Base-by-base conservation (phyloP, 2,329 filamentous ascomycete species). In the Sporothrix curviconia region DNA sequence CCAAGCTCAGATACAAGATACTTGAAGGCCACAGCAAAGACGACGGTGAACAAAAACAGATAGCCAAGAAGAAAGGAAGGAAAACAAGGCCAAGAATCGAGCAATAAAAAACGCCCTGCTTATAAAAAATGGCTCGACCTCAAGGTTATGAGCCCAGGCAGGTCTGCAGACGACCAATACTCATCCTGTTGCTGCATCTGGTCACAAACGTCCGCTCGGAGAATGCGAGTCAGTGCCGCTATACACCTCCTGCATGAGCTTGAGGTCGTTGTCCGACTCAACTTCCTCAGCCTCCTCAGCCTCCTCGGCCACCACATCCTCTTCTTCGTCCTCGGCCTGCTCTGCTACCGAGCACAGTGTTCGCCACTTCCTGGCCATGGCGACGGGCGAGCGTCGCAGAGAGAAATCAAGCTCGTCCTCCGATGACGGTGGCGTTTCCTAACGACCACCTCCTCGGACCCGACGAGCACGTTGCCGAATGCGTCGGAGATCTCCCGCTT, bases 391-490 rank as follows among this genome's bases (percentile, higher is more conserved):
- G 11, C 17, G 17, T 14, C 51, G 17, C 11, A 39, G 37, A 7
- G 39, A 34, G 9, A 17, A 7, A 14, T 37, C 52, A 19, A 19
- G 12, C 6, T 9, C 43, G n/a, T 49, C 49, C 14, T 51, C 49
- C 22, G 34, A 9, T 39, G 28, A 19, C 32, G 49, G 22, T 15
- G 34, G 49, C 39, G 28, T 14, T 12, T 34, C 36, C 61, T 62
- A 62, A 19, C 52, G 58, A 46, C 46, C 47, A 37, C 25, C n/a
- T 4, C 59, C 60, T 58, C 54, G 25, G 53, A 30, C 32, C 52
- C 15, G 14, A 83, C 81, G 77, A 83, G 78, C 52, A 83, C 72
- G 64, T 78, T 82, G 60, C 76, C 73, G 67, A 84, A 83, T 28
- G 75, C 71, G 58, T 83, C 77, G 15, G 77, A 76, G 57, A 83